phyloP scores from a whole-genome alignment of 768 basidiomycete genomes.

The Tylopilus intermedius region DNA sequence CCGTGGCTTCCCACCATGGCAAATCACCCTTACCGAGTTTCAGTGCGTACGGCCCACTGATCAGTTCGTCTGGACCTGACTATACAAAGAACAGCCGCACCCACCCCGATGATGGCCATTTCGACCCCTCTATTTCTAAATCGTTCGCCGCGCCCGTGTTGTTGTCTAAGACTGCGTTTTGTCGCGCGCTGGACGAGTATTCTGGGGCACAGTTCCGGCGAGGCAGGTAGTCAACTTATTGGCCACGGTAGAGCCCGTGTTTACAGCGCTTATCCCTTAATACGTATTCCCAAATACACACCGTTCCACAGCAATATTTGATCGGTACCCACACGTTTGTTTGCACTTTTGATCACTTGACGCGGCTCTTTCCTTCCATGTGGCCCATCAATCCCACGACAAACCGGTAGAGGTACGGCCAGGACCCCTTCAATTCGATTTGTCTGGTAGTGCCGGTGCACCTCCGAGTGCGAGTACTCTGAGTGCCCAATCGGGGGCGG shows the following conservation, averaged over 20 bases:
- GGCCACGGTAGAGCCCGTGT: constrained; percentile 5
- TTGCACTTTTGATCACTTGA: not conserved
- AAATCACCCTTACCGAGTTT: constrained; percentile 75
- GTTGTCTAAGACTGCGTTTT: constrained; percentile 54
- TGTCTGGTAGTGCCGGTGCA: no score
- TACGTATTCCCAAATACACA: not conserved
- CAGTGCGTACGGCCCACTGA: constrained; percentile 43
- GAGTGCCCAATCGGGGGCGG: no score
- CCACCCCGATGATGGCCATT: constrained; percentile 11
- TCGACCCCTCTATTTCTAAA: not conserved
- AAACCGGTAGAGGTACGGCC: not conserved
- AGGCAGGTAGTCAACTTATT: constrained; percentile 49
- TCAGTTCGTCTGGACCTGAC: constrained; percentile 4
- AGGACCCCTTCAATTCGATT: no score
- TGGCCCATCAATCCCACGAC: not conserved
- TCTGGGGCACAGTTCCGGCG: constrained; percentile 71
- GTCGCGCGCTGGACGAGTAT: constrained; percentile 70
- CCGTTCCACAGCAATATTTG: not conserved
- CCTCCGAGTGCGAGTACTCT: no score
- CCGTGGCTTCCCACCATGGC: constrained; percentile 81
- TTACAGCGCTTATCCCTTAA: not conserved
- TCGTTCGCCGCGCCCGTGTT: constrained; percentile 9
- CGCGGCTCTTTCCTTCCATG: not conserved
- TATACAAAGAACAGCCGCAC: constrained; percentile 17
- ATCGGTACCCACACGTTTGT: not conserved